Evolutionary conservation across 2,329 filamentous ascomycete genomes (phyloP).

Genomic region (Aquanectria penicillioides): DNA sequence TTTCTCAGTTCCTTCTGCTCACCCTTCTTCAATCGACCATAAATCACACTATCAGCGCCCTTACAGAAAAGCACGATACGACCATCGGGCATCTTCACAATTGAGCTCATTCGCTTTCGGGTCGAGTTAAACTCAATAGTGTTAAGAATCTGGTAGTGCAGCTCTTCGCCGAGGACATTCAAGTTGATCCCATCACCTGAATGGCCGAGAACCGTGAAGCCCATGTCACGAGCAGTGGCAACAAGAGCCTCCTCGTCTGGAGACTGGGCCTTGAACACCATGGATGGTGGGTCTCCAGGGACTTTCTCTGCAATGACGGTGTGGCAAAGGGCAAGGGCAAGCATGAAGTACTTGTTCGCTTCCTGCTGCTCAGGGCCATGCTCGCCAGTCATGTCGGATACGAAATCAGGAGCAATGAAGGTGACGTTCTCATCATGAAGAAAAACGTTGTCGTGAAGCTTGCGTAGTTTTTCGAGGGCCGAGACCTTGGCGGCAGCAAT

Average conservation of each 20-base stretch:
- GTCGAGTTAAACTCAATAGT: conserved; percentile 98
- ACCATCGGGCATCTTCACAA: conserved; percentile 92
- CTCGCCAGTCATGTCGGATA: conserved; percentile 82
- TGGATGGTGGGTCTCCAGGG: conserved; percentile 89
- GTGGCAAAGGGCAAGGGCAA: conserved; percentile 93
- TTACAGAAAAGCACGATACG: conserved; percentile 95
- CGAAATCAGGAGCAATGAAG: conserved; percentile 90
- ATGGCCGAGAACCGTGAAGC: conserved; percentile 89
- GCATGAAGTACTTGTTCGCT: conserved; percentile 91
- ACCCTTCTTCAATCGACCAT: conserved; percentile 85
- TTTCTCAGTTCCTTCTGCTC: conserved; percentile 86
- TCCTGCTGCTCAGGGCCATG: conserved; percentile 79
- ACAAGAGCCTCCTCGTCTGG: conserved; percentile 96
- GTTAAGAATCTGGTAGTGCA: conserved; percentile 87
- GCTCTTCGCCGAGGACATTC: conserved; percentile 87
- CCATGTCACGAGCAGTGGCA: conserved; percentile 92
- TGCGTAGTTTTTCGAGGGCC: conserved; percentile 78
- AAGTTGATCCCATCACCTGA: conserved; percentile 83
- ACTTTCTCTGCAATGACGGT: conserved; percentile 92
- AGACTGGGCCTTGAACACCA: conserved; percentile 96
- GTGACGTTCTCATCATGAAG: conserved; percentile 89
- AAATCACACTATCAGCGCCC: conserved; percentile 96
- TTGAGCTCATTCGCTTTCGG: conserved; percentile 97
- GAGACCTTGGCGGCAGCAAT: conserved; percentile 81
- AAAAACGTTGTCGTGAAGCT: conserved; percentile 88